A percentile compares a stretch with the other conserved stretches of the same genome.
Evolutionary conservation across 345 rosid genomes (phyloP).

Genomic region (Camelina sativa): DNA sequence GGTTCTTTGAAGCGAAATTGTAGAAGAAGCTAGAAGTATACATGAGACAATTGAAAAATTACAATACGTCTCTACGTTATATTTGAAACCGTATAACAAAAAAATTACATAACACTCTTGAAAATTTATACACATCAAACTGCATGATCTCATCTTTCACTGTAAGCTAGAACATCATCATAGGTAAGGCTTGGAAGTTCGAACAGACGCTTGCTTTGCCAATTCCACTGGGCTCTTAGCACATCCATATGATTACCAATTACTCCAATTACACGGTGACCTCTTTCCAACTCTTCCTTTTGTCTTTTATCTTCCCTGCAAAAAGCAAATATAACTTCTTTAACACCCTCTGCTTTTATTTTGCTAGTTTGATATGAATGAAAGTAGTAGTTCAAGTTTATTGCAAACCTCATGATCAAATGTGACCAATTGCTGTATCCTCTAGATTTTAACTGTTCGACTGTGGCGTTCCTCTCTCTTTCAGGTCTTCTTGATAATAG

Average conservation of each 20-base stretch:
- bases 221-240: slow-evolving; percentile 48
- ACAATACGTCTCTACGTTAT: neutral
- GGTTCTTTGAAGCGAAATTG: neutral
- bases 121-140: slow-evolving; percentile 22
- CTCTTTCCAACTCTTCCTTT: slow-evolving; percentile 45
- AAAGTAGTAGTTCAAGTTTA: neutral
- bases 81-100: neutral
- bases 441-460: slow-evolving; percentile 50
- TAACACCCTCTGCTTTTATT: neutral
- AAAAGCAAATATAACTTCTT: neutral
- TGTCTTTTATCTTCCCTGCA: slow-evolving; percentile 56
- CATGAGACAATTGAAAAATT: neutral
- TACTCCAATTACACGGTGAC: slow-evolving; percentile 52
- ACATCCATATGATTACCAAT: slow-evolving; percentile 77
- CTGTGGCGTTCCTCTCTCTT: slow-evolving; percentile 47
- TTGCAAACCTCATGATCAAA: slow-evolving; percentile 75
- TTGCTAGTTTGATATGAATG: neutral
- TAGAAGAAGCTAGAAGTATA: neutral
- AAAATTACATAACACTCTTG: slow-evolving; percentile 20
- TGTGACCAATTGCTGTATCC: slow-evolving; percentile 68
- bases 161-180: slow-evolving; percentile 38
- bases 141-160: slow-evolving; percentile 28
- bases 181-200: slow-evolving; percentile 70
- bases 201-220: slow-evolving; percentile 54
- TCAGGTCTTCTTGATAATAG: slow-evolving; percentile 61